Evolutionary conservation across 768 basidiomycete species (phyloP).

Genomic region (Lyophyllum atratum): DNA sequence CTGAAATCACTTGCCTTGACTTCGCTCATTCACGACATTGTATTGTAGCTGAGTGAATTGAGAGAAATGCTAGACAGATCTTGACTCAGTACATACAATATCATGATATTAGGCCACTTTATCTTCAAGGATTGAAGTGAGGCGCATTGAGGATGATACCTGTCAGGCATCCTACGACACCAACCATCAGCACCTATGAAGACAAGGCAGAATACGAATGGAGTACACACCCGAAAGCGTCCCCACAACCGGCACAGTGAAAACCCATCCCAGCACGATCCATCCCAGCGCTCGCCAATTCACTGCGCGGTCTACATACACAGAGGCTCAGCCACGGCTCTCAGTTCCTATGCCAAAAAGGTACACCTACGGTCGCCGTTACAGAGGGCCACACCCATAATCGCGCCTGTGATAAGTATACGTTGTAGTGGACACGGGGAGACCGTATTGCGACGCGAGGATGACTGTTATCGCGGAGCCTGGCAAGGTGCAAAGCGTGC

Average conservation of each 20-base stretch:
- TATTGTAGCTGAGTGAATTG: too few species aligned
- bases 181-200: not conserved
- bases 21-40: too few species aligned
- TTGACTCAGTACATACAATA: not conserved
- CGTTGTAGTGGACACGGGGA: conserved; percentile 30
- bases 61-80: not conserved
- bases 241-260: conserved; percentile 27
- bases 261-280: conserved; percentile 29
- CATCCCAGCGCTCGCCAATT: conserved; percentile 30
- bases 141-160: conserved; percentile 29
- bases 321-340: not conserved
- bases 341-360: too few species aligned
- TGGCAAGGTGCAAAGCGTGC: not conserved
- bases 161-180: conserved; percentile 19
- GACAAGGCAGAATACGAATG: not conserved
- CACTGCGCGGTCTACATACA: conserved; percentile 16
- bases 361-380: conserved; percentile 24
- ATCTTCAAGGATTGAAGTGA: conserved; percentile 15
- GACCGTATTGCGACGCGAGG: conserved; percentile 29
- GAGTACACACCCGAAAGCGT: conserved; percentile 10
- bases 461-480: conserved; percentile 28
- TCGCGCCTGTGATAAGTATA: conserved; percentile 30
- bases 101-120: not conserved
- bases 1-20: too few species aligned
- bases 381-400: conserved; percentile 28